Base-by-base conservation (phyloP, 306 rosid species). In the Adenanthera pavonina region DNA sequence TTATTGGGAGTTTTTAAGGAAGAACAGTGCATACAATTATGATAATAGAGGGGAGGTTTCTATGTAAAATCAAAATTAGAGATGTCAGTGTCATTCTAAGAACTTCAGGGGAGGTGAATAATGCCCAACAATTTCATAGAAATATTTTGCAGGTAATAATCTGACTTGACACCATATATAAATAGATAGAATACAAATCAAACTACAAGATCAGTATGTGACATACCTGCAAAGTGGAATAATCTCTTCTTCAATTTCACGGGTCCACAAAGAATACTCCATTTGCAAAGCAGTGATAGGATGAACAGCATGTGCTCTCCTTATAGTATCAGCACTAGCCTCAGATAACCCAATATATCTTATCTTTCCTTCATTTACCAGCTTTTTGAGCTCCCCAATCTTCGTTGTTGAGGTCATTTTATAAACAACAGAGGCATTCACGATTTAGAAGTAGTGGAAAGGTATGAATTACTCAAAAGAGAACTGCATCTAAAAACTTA, bases 251-350 rank as follows among this genome's bases (percentile, higher is more conserved):
- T 92, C 93, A 67, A 86, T 89, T 7, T 92, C 95, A 78, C 95
- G 88, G 36, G 74, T 53, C 91, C 93, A 92, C 15, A 90, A 41
- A 38, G 97, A 92, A 81, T 88, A 90, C 84, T 90, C 97, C 93
- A 89, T 92, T 83, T 92, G 84, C 72, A 90, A 72, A 67, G 95
- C 95, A 66, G 95, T 92, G 79, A 92, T 88, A 70, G 93, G 94
- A 82, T 92, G 93, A 78, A 92, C 92, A 6, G 90, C 83, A 19
- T 92, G 88, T 11, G 93, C 92, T 81, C 95, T 91, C 74, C 70
- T 89, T 66, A 92, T 86, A 54, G 92, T 90, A 86, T 90, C 92
- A 5, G 81, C 76, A 71, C 79, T 89, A 66, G 93, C 90, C 82
- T 89, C 97, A 0, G 92, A 90, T 40, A 92, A 57, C 43, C 92